Percentiles rank a stretch among this genome's conserved stretches.
phyloP scores from a whole-genome alignment of 2,329 filamentous ascomycete genomes.

The Pseudocercospora pini-densiflorae region DNA sequence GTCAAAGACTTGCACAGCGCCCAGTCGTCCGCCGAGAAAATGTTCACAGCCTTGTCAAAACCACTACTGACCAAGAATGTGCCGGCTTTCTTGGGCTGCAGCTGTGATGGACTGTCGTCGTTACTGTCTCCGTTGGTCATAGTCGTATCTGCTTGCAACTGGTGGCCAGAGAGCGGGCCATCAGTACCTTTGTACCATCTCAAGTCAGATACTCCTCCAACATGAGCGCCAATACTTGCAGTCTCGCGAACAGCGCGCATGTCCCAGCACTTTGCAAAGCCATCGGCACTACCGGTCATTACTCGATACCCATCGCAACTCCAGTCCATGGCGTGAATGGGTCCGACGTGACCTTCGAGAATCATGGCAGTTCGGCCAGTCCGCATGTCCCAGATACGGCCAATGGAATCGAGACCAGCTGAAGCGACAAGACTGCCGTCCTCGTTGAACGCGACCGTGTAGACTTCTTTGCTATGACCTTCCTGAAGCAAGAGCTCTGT shows the following conservation, averaged over 20 bases:
- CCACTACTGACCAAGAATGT: slow-evolving; percentile 91
- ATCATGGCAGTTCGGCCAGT: slow-evolving; percentile 96
- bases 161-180: slow-evolving; percentile 66
- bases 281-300: slow-evolving; percentile 88
- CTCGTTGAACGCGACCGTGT: slow-evolving; percentile 83
- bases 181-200: slow-evolving; percentile 92
- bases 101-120: slow-evolving; percentile 10
- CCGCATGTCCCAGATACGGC: slow-evolving; percentile 91
- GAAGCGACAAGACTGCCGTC: slow-evolving; percentile 91
- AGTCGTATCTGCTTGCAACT: slow-evolving; percentile 53
- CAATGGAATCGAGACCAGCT: slow-evolving; percentile 92
- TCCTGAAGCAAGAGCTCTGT: slow-evolving; percentile 88
- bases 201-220: slow-evolving; percentile 87
- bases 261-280: slow-evolving; percentile 98
- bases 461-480: slow-evolving; percentile 93
- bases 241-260: slow-evolving; percentile 83
- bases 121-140: slow-evolving; percentile 29
- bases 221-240: slow-evolving; percentile 88
- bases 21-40: slow-evolving; percentile 98
- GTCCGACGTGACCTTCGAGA: slow-evolving; percentile 88
- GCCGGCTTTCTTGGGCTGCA: slow-evolving; percentile 76
- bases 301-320: slow-evolving; percentile 88
- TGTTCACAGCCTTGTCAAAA: slow-evolving; percentile 93
- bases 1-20: slow-evolving; percentile 82
- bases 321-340: slow-evolving; percentile 94